phyloP scores from a whole-genome alignment of 1,284 basidiomycete genomes.

The Takashimella tepidaria region DNA sequence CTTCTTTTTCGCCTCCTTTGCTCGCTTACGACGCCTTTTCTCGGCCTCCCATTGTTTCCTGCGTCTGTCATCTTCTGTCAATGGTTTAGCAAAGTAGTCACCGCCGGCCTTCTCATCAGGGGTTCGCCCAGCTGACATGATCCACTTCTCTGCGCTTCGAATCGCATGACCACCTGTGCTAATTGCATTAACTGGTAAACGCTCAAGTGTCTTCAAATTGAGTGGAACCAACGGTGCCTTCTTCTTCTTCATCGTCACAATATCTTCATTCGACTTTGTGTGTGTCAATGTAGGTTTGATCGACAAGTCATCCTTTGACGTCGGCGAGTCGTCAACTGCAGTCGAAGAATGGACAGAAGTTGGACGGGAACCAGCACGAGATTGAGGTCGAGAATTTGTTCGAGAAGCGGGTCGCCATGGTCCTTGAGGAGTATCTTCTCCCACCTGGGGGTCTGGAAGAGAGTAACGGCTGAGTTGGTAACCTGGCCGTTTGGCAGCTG shows the following conservation, averaged over 20 bases:
- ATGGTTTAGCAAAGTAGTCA: constrained; percentile 42
- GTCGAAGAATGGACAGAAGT: constrained; percentile 31
- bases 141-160: constrained; percentile 39
- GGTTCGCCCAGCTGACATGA: constrained; percentile 29
- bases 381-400: constrained; percentile 17
- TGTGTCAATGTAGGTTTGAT: not conserved
- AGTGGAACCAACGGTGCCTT: constrained; percentile 25
- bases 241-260: constrained; percentile 24
- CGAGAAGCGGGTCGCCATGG: constrained; percentile 26
- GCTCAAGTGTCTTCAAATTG: constrained; percentile 25
- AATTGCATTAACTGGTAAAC: constrained; percentile 24
- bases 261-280: constrained; percentile 32
- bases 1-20: constrained; percentile 62
- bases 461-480: constrained; percentile 61
- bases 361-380: constrained; percentile 13
- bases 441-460: constrained; percentile 8
- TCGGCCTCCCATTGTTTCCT: constrained; percentile 54
- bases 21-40: constrained; percentile 49
- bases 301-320: constrained; percentile 2
- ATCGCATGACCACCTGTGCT: constrained; percentile 29
- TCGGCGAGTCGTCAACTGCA: constrained; percentile 25
- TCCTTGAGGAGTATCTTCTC: constrained; percentile 10
- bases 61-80: constrained; percentile 48
- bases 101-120: constrained; percentile 31
- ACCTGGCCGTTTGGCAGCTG: constrained; percentile 62